Conservation (phyloP, 805 yeast species). For the Candida ipomoeae region DNA sequence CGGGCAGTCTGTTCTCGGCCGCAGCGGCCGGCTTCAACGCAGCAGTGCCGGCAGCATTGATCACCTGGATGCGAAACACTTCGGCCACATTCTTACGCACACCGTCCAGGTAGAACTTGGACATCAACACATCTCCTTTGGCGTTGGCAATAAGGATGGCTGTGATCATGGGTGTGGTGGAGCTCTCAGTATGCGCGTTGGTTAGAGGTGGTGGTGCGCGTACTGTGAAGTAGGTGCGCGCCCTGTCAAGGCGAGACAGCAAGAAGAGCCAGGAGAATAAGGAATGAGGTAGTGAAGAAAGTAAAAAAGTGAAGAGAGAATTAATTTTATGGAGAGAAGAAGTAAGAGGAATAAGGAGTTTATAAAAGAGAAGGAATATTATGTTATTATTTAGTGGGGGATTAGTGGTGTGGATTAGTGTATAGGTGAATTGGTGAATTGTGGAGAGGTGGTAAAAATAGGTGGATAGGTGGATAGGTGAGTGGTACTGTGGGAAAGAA, state of each 20-base stretch:
- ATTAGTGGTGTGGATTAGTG: too few species aligned
- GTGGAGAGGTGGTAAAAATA: too few species aligned
- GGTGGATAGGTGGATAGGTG: too few species aligned
- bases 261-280: background rate
- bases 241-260: background rate
- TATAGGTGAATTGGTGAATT: too few species aligned
- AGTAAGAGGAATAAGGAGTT: too few species aligned
- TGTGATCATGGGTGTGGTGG: slow-evolving; percentile 56
- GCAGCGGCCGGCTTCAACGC: slow-evolving; percentile 15
- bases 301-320: background rate
- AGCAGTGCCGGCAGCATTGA: slow-evolving; percentile 44
- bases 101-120: slow-evolving; percentile 69
- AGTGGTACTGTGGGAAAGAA: too few species aligned
- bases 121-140: slow-evolving; percentile 79
- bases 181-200: background rate
- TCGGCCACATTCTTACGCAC: slow-evolving; percentile 77
- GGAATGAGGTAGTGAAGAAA: background rate
- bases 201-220: background rate
- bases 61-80: slow-evolving; percentile 89
- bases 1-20: slow-evolving; percentile 34
- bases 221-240: background rate
- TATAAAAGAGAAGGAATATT: too few species aligned
- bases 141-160: slow-evolving; percentile 75
- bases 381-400: too few species aligned
- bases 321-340: too few species aligned